These are phyloP conservation scores for Elsinoe necatrix DNA, from an alignment of 2,329 filamentous ascomycete species.

Conservation along the genomic window DNA sequence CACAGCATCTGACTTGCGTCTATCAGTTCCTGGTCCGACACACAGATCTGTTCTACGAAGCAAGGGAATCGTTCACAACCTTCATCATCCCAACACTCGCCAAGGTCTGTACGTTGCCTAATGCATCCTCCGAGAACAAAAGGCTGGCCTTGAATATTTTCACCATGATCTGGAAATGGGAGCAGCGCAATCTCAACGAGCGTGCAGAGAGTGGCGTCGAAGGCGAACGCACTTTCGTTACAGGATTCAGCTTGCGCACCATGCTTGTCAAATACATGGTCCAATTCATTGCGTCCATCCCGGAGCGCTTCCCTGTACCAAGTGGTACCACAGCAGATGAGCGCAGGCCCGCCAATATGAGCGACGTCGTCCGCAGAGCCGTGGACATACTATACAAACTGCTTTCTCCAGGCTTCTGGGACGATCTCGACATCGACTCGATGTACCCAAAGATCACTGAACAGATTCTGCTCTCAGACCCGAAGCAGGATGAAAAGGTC, in stretches of 20 bases:
- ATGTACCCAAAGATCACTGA: constrained; percentile 86
- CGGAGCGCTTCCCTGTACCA: constrained; percentile 68
- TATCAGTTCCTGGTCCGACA: constrained; percentile 95
- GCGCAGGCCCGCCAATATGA: constrained; percentile 39
- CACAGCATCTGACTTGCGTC: constrained; percentile 92
- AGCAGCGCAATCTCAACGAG: constrained; percentile 68
- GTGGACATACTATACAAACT: constrained; percentile 75
- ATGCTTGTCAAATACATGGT: constrained; percentile 92
- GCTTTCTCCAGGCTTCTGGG: constrained; percentile 81
- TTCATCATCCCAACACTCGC: constrained; percentile 81
- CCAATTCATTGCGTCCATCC: constrained; percentile 84
- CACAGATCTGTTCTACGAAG: constrained; percentile 88
- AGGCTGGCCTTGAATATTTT: constrained; percentile 87
- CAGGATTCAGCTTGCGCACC: constrained; percentile 51
- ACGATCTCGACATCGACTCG: constrained; percentile 73
- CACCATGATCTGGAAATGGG: constrained; percentile 85
- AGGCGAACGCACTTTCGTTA: constrained; percentile 25
- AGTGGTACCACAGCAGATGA: constrained; percentile 57
- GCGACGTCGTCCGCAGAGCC: constrained; percentile 78
- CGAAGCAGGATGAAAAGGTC: constrained; percentile 39
- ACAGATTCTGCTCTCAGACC: constrained; percentile 69
- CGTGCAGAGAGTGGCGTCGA: constrained; percentile 20
- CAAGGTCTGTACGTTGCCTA: constrained; percentile 77
- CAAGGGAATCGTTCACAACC: constrained; percentile 79
- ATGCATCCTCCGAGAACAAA: constrained; percentile 82